Evolutionary conservation across 768 basidiomycete genomes (phyloP).

Genomic region (Gymnopilus junonius): DNA sequence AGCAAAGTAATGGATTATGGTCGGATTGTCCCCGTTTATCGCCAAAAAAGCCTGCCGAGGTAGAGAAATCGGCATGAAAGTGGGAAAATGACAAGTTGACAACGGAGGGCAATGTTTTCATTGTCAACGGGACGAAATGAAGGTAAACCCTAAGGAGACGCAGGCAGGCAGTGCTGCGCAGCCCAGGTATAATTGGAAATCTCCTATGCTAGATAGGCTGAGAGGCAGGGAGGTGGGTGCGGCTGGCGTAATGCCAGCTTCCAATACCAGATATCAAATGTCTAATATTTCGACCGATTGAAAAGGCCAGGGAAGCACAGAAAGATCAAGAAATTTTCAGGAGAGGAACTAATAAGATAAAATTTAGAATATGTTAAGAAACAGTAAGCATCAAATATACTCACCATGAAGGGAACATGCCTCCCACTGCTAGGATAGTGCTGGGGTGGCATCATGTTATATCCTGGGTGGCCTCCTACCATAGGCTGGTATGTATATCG

Average conservation of each 20-base stretch:
- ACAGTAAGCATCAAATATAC: slow-evolving; percentile 10
- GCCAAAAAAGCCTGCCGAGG: not conserved
- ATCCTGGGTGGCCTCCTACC: slow-evolving; percentile 22
- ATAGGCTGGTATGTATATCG: slow-evolving; percentile 22
- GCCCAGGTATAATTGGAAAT: not conserved
- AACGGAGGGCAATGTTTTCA: slow-evolving; percentile 9
- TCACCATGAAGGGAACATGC: slow-evolving; percentile 28
- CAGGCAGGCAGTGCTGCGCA: not conserved
- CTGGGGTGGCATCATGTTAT: slow-evolving; percentile 27
- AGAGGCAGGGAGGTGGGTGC: slow-evolving; percentile 6
- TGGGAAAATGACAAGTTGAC: slow-evolving; percentile 9
- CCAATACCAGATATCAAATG: not conserved
- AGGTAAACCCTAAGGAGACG: not conserved
- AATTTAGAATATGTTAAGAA: slow-evolving; percentile 9
- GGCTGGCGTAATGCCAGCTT: not conserved
- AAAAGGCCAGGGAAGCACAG: slow-evolving; percentile 3
- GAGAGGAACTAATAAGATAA: slow-evolving; percentile 11
- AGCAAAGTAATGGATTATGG: slow-evolving; percentile 4
- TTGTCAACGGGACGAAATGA: not conserved
- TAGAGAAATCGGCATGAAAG: not conserved
- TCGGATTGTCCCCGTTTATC: not conserved
- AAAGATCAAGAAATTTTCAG: slow-evolving; percentile 12
- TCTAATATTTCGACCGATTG: not conserved
- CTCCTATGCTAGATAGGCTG: not conserved
- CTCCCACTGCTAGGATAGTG: slow-evolving; percentile 3